Evolutionary conservation across 208 protist genomes (phyloP).

Genomic region (Trypanosoma lewisi): DNA sequence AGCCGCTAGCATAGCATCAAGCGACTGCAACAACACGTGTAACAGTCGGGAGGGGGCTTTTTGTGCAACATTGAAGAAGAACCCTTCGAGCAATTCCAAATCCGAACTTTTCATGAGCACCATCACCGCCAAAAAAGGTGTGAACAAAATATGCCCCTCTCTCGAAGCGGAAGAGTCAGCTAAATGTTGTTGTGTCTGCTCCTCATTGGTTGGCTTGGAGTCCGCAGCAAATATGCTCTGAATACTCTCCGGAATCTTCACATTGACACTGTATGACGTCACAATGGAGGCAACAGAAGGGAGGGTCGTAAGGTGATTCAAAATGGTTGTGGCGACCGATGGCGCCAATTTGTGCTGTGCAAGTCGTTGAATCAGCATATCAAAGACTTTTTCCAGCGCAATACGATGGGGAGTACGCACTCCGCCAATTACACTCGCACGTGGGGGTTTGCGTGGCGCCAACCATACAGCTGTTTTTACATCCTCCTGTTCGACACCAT

Average conservation of each 20-base stretch:
- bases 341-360: neutral
- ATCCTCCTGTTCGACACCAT: neutral
- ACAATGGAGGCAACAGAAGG: conserved; percentile 22
- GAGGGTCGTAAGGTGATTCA: conserved; percentile 27
- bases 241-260: conserved; percentile 20
- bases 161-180: neutral
- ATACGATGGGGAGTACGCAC: conserved; percentile 4
- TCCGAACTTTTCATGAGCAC: conserved; percentile 12
- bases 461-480: conserved; percentile 21
- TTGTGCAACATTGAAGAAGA: conserved; percentile 31
- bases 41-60: conserved; percentile 24
- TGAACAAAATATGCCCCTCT: conserved; percentile 5
- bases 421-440: neutral
- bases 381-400: conserved; percentile 13
- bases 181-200: conserved; percentile 5
- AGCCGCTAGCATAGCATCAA: conserved; percentile 13
- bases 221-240: conserved; percentile 16
- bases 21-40: conserved; percentile 15
- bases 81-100: conserved; percentile 25
- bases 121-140: conserved; percentile 25
- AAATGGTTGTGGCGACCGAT: conserved; percentile 7
- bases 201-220: neutral
- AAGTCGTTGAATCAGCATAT: conserved; percentile 25
- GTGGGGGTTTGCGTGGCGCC: conserved; percentile 23
- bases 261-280: conserved; percentile 21